Percentiles rank a stretch among this genome's conserved stretches.
phyloP scores from a whole-genome alignment of 805 yeast species.

The Zygoascus biomembranicola region DNA sequence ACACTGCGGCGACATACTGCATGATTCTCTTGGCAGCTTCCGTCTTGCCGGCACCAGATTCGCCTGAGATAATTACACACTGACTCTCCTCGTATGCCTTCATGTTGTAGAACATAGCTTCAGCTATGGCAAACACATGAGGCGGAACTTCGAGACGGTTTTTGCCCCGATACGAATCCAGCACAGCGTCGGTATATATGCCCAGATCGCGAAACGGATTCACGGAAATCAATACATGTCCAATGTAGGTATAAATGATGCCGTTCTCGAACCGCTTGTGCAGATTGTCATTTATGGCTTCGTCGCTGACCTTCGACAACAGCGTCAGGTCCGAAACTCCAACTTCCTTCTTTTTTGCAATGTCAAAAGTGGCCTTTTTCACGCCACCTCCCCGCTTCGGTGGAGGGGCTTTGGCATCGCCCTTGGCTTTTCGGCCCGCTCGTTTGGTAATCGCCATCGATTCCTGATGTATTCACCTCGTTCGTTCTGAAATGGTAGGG shows the following conservation, averaged over 20 bases:
- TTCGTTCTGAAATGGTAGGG: not conserved
- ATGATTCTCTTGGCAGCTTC: conserved; percentile 97
- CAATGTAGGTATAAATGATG: conserved; percentile 53
- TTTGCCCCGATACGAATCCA: conserved; percentile 77
- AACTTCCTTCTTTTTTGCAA: conserved; percentile 87
- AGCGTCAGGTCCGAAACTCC: conserved; percentile 94
- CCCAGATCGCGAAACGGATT: conserved; percentile 97
- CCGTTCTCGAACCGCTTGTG: conserved; percentile 84
- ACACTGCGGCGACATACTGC: conserved; percentile 89
- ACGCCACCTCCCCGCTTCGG: conserved; percentile 35
- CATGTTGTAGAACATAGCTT: conserved; percentile 90
- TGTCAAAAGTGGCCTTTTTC: conserved; percentile 85
- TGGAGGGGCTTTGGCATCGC: conserved; percentile 44
- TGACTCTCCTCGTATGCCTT: conserved; percentile 91
- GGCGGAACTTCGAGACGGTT: conserved; percentile 94
- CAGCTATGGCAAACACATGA: conserved; percentile 97
- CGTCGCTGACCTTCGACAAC: conserved; percentile 81
- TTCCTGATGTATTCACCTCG: too few species aligned
- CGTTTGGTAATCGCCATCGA: conserved; percentile 71
- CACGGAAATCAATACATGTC: conserved; percentile 67
- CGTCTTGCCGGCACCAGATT: conserved; percentile 96
- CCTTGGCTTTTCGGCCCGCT: conserved; percentile 49
- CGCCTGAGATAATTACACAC: conserved; percentile 96
- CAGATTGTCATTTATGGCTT: conserved; percentile 84
- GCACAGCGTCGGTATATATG: conserved; percentile 73